Base-by-base conservation (phyloP, 2,329 filamentous ascomycete genomes). In the Aureobasidium sp. region DNA sequence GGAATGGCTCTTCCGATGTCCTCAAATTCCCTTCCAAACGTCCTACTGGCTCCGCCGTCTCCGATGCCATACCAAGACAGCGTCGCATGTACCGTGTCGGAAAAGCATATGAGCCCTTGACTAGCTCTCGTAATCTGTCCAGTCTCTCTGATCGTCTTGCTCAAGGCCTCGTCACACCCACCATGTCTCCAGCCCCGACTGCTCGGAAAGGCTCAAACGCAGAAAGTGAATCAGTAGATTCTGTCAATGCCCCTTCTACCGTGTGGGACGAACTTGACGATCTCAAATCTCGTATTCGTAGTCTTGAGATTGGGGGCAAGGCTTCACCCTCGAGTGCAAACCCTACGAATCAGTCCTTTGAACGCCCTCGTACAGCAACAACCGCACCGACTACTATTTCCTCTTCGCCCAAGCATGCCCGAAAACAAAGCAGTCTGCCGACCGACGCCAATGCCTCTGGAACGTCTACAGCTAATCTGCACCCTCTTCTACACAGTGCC, bases 241-340 rank as follows among this genome's bases (percentile, higher is more conserved):
- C 94, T 0, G 94, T 90, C 0, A 91, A 88, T 1, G 91, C 90
- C 1, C 90, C 92, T 13, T 95, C 91, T 2, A 97, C 91, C 0
- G 90, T 99, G 3, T 99, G 94, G 94, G 94, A 99, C 71, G 94
- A 99, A 74, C 77, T 99, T 30, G 94, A 97, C 68, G 94, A 97
- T 66, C 78, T 99, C 50, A 97, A 97, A 73, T 94, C 90, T 44
- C 85, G 94, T 34, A 96, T 99, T 68, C 87, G 90, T 67, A 89
- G 91, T 63, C 82, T 99, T 9, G 94, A 97, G 73, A 76, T 95
- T 67, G 95, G 90, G 2, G 92, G 92, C 62, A 96, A 95, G 37
- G 91, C 92, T 0, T 78, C 90, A 0, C 91, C 89, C 1, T 93
- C 91, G 3, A 89, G 87, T 39, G 90, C 90, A 2, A 89, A 90